Conservation (phyloP, 192 early-diverging fungal species). For the Coemansia sp. region DNA sequence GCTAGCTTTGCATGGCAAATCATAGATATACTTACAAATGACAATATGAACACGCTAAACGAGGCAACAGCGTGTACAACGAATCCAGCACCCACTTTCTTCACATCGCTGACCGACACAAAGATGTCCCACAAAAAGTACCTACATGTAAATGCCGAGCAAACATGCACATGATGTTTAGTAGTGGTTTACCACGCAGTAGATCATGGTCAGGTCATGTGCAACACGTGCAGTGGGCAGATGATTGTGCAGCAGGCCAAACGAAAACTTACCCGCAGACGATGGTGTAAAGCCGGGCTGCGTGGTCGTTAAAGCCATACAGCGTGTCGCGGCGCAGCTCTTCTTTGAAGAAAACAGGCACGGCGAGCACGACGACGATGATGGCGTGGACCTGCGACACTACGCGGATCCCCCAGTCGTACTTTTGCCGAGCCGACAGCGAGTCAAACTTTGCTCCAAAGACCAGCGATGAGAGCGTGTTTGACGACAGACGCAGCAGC, state of each 20-base stretch:
- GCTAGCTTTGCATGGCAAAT: no score
- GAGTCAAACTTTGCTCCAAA: slow-evolving; percentile 68
- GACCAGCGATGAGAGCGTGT: slow-evolving; percentile 59
- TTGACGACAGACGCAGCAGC: slow-evolving; percentile 61
- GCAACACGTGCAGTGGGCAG: not conserved
- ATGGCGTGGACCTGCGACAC: slow-evolving; percentile 79
- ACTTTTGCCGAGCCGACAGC: slow-evolving; percentile 57
- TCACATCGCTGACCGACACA: slow-evolving; percentile 63
- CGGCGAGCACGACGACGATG: slow-evolving; percentile 60
- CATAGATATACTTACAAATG: slow-evolving; percentile 52
- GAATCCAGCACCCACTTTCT: slow-evolving; percentile 74
- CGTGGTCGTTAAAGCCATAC: slow-evolving; percentile 69
- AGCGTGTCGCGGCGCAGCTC: slow-evolving; percentile 62
- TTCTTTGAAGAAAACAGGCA: slow-evolving; percentile 68
- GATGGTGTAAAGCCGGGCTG: slow-evolving; percentile 77
- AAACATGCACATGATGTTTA: not conserved
- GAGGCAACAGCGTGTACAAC: slow-evolving; percentile 78
- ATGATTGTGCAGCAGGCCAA: not conserved
- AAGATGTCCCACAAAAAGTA: slow-evolving; percentile 93
- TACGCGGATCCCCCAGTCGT: slow-evolving; percentile 76
- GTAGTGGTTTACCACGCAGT: not conserved
- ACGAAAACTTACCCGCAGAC: slow-evolving; percentile 69
- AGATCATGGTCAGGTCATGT: not conserved
- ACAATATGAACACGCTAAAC: slow-evolving; percentile 72
- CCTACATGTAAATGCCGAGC: slow-evolving; percentile 41